Percentiles rank a stretch among this genome's conserved stretches.
Evolutionary conservation across 495 filamentous ascomycete genomes (phyloP).

Genomic region (Tetracladium marchalianum): DNA sequence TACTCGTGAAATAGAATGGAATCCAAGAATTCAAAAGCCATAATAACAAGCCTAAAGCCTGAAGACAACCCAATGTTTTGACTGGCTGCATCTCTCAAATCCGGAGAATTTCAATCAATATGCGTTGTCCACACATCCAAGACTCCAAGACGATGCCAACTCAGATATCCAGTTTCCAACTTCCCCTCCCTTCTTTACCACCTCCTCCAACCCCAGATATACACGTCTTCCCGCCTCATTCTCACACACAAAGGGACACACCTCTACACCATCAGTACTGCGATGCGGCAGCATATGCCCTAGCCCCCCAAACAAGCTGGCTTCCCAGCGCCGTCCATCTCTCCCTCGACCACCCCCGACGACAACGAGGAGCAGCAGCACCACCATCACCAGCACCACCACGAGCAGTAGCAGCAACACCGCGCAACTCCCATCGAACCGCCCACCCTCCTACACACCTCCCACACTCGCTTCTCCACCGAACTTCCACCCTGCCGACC

Average conservation of each 20-base stretch:
- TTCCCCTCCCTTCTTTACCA: neutral
- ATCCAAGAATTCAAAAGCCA: no score
- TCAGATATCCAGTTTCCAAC: neutral
- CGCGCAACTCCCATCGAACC: neutral
- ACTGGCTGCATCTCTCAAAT: no score
- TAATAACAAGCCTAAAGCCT: no score
- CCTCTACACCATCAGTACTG: slow-evolving; percentile 4
- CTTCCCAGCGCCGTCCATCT: slow-evolving; percentile 11
- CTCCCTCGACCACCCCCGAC: neutral
- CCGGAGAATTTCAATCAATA: no score
- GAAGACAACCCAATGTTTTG: no score
- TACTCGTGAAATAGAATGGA: no score
- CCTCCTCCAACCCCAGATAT: neutral
- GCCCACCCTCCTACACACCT: slow-evolving; percentile 9
- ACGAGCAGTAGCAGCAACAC: neutral
- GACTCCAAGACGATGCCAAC: no score
- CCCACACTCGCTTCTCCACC: slow-evolving; percentile 3
- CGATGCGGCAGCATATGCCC: slow-evolving; percentile 25
- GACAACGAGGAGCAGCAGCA: neutral
- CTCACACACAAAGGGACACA: neutral
- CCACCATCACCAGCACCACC: slow-evolving; percentile 1
- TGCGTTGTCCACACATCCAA: no score
- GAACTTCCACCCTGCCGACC: slow-evolving; percentile 11
- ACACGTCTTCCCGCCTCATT: no score
- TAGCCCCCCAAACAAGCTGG: slow-evolving; percentile 14